phyloP scores from a whole-genome alignment of 1,284 basidiomycete genomes.

The Mycosarcoma mackinlayi region DNA sequence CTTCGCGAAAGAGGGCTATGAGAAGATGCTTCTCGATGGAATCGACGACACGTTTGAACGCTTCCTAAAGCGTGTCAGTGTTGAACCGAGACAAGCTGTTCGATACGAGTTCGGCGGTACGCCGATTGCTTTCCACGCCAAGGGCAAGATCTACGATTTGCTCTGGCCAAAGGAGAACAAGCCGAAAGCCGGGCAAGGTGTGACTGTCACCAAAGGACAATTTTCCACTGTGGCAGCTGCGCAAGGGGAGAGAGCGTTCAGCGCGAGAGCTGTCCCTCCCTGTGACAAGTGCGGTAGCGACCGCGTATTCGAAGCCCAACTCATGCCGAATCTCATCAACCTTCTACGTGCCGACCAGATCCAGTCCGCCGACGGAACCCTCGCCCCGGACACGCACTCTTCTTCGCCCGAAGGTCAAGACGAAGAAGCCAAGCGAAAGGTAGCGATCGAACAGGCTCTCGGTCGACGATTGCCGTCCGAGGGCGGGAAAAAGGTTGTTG shows the following conservation, averaged over 20 bases:
- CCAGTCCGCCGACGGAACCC: slow-evolving; percentile 21
- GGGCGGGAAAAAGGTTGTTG: background rate
- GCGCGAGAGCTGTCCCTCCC: slow-evolving; percentile 37
- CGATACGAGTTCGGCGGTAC: slow-evolving; percentile 63
- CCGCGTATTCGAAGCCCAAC: slow-evolving; percentile 65
- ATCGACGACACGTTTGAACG: slow-evolving; percentile 64
- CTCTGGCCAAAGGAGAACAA: slow-evolving; percentile 53
- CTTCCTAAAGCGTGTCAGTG: slow-evolving; percentile 57
- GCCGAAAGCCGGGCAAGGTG: slow-evolving; percentile 11
- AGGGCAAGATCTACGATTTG: slow-evolving; percentile 49
- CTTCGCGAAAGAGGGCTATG: slow-evolving; percentile 60
- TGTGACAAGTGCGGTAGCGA: slow-evolving; percentile 55
- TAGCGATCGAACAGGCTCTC: slow-evolving; percentile 57
- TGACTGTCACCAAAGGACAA: slow-evolving; percentile 29
- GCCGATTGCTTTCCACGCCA: slow-evolving; percentile 59
- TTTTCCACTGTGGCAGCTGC: slow-evolving; percentile 7
- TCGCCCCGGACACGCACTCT: slow-evolving; percentile 1
- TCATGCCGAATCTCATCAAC: slow-evolving; percentile 67
- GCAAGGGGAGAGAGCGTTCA: slow-evolving; percentile 5
- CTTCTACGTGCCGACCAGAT: slow-evolving; percentile 49
- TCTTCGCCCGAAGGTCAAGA: background rate
- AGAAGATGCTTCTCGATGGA: slow-evolving; percentile 58
- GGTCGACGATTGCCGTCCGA: slow-evolving; percentile 41
- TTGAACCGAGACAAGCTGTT: slow-evolving; percentile 61
- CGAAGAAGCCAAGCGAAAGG: slow-evolving; percentile 38